Evolutionary conservation across 202 grass and related monocot genomes (phyloP).

Genomic region (Schoenoplectus tabernaemontani): DNA sequence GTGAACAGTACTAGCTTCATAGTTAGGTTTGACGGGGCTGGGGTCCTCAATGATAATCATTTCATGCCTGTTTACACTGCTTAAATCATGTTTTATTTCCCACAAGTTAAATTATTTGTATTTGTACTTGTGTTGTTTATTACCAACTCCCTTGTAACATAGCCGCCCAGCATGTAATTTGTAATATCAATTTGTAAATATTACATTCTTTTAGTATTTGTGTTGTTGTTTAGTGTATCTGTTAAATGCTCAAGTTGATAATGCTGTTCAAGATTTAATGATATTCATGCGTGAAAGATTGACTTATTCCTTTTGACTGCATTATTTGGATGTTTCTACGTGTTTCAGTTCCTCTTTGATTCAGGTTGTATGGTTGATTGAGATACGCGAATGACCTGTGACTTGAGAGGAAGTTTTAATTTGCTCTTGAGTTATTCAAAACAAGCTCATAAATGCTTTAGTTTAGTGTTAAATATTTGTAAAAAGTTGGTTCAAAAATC

Average conservation of each 20-base stretch:
- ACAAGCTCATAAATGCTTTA: background rate
- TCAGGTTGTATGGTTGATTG: background rate
- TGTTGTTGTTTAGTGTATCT: background rate
- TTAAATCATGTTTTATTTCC: background rate
- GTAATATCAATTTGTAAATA: conserved; percentile 18
- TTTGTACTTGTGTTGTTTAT: conserved; percentile 7
- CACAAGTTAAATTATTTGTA: conserved; percentile 6
- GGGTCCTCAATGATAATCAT: background rate
- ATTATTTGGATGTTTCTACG: background rate
- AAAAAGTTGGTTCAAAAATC: too few species aligned
- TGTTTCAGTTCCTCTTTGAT: background rate
- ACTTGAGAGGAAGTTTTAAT: background rate
- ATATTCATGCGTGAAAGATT: background rate
- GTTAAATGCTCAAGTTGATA: background rate
- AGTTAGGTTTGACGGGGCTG: background rate
- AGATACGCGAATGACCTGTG: background rate
- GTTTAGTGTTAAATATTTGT: too few species aligned
- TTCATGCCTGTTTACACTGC: background rate
- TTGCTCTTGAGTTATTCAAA: background rate
- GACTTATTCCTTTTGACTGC: background rate
- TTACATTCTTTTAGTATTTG: conserved; percentile 25
- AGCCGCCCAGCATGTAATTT: background rate
- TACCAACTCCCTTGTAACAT: conserved; percentile 6
- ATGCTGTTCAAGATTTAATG: background rate
- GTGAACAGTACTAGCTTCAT: conserved; percentile 7